These are phyloP conservation scores for Auxenochlorella protothecoides DNA, from an alignment of 139 green algal species.

Conservation along the genomic window DNA sequence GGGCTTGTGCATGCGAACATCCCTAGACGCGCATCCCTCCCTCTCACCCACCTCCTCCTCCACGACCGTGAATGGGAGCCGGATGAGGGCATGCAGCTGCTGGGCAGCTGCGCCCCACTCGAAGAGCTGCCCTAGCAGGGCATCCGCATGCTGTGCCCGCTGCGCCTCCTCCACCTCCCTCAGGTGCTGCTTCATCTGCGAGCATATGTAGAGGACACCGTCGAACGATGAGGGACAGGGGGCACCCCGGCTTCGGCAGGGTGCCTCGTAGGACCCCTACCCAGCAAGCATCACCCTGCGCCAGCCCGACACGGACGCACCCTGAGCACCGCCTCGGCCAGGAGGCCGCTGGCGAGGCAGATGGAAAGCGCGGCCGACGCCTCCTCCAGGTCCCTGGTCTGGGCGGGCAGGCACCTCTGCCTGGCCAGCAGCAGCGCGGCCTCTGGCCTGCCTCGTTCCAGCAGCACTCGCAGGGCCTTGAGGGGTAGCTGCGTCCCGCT, in stretches of 20 bases:
- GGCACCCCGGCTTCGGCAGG: background rate
- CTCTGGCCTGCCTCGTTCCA: conserved; percentile 16
- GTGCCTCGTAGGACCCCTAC: background rate
- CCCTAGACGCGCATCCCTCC: background rate
- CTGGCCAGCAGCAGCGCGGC: conserved; percentile 37
- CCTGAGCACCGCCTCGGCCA: conserved; percentile 25
- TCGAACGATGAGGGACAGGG: background rate
- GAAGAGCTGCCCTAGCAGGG: conserved; percentile 19
- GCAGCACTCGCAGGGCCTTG: conserved; percentile 6
- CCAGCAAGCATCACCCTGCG: background rate
- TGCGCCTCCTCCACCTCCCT: background rate
- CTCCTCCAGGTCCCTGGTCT: conserved; percentile 1
- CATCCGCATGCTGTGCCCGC: background rate
- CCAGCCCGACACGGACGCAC: background rate
- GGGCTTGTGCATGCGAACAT: too few relatives aligned
- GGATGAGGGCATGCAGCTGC: conserved; percentile 21
- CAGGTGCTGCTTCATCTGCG: background rate
- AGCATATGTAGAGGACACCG: too few relatives aligned
- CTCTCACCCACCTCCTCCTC: conserved; percentile 23
- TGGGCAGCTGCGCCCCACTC: conserved; percentile 8
- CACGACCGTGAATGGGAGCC: conserved; percentile 11
- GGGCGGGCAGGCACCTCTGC: conserved; percentile 2
- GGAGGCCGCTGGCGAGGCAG: conserved; percentile 17
- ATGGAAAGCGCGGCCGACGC: conserved; percentile 12
- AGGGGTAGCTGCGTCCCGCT: background rate